Conservation (phyloP, 2,329 filamentous ascomycete genomes). For the Helotiales sp. region DNA sequence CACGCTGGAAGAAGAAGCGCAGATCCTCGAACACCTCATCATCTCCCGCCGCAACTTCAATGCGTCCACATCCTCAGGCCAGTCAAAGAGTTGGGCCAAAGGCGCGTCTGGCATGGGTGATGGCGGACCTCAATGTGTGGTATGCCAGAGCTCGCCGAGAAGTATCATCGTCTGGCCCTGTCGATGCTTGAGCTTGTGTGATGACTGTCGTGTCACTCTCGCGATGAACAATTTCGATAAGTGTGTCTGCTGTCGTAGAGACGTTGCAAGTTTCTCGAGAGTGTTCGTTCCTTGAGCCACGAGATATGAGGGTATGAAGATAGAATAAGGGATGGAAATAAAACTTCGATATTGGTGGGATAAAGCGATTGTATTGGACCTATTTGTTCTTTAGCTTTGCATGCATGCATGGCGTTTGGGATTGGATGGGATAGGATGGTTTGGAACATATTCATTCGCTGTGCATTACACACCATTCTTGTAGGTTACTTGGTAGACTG, state of each 20-base stretch:
- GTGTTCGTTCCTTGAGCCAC: conserved; percentile 75
- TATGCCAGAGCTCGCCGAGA: conserved; percentile 85
- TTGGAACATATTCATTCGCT: not conserved
- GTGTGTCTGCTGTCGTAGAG: conserved; percentile 90
- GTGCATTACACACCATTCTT: not conserved
- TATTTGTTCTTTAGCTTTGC: conserved; percentile 1
- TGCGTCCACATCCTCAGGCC: conserved; percentile 19
- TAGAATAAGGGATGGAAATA: not conserved
- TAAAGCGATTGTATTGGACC: not conserved
- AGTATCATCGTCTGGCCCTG: conserved; percentile 97
- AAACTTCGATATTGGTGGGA: no score
- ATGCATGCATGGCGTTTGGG: conserved; percentile 6
- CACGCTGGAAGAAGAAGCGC: conserved; percentile 63
- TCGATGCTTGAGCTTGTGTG: conserved; percentile 89
- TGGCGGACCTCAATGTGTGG: conserved; percentile 83
- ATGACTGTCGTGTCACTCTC: conserved; percentile 90
- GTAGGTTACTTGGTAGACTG: conserved; percentile 1
- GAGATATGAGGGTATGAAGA: not conserved
- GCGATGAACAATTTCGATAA: conserved; percentile 98
- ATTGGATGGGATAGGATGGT: not conserved
- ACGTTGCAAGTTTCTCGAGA: conserved; percentile 86
- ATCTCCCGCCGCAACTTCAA: conserved; percentile 45
- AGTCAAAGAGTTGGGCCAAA: conserved; percentile 61
- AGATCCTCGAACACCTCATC: conserved; percentile 64
- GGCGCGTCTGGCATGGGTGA: conserved; percentile 77